Evolutionary conservation across 192 early-diverging fungal species (phyloP).

Genomic region (Entomortierella chlamydospora): DNA sequence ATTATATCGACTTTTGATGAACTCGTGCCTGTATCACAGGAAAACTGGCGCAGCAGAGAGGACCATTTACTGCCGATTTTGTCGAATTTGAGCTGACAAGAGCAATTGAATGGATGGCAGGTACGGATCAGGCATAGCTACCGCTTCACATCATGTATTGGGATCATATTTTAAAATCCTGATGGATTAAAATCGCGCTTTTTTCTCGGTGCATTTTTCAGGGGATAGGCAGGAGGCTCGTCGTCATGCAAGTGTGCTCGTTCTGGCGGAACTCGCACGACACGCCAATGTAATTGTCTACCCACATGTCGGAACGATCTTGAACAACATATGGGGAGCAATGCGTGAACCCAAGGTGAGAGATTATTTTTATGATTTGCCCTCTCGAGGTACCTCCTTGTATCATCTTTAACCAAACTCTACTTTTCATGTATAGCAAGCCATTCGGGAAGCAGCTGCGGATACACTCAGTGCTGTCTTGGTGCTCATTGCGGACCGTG

Average conservation of each 20-base stretch:
- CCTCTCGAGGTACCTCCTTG: background rate
- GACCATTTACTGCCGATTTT: slow-evolving; percentile 80
- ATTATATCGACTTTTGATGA: background rate
- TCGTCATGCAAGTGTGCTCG: slow-evolving; percentile 83
- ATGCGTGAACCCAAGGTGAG: slow-evolving; percentile 79
- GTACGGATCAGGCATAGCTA: background rate
- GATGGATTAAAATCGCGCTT: too few species aligned
- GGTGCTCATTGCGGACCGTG: slow-evolving; percentile 81
- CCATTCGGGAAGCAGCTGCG: slow-evolving; percentile 84
- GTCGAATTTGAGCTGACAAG: slow-evolving; percentile 86
- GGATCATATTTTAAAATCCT: too few species aligned
- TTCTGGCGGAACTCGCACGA: slow-evolving; percentile 76
- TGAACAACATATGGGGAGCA: slow-evolving; percentile 85
- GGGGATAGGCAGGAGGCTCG: slow-evolving; percentile 80
- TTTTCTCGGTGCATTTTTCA: slow-evolving; percentile 16
- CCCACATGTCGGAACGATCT: slow-evolving; percentile 81
- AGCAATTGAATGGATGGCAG: slow-evolving; percentile 82
- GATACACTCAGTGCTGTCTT: slow-evolving; percentile 85
- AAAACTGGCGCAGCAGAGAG: slow-evolving; percentile 70
- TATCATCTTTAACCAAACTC: background rate
- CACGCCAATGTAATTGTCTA: slow-evolving; percentile 87
- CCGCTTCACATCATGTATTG: too few species aligned
- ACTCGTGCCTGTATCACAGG: slow-evolving; percentile 45
- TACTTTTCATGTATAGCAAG: slow-evolving; percentile 27
- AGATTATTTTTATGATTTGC: background rate